These are phyloP conservation scores for Hirschfeldia incana DNA, from an alignment of 345 rosid species.

Conservation along the genomic window DNA sequence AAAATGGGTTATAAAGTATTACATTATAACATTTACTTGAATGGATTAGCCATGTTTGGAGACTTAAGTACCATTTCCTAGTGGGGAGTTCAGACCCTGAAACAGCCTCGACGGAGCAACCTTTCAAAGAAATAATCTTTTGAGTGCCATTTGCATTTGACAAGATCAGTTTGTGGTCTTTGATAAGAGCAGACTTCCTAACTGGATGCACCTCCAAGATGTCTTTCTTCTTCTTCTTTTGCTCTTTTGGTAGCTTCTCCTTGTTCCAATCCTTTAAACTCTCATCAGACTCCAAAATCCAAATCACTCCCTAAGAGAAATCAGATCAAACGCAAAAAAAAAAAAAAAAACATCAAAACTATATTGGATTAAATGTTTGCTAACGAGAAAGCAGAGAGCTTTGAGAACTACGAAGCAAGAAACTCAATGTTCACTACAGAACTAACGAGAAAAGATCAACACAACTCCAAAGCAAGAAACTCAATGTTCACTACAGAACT, in stretches of 20 bases:
- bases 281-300: constrained; percentile 75
- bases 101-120: constrained; percentile 74
- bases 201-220: constrained; percentile 68
- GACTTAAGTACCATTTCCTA: constrained; percentile 69
- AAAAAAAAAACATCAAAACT: background rate
- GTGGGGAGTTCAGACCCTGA: constrained; percentile 67
- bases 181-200: constrained; percentile 57
- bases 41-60: background rate
- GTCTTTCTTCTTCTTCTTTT: constrained; percentile 65
- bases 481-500: no score
- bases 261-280: constrained; percentile 43
- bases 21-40: background rate
- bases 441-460: no score
- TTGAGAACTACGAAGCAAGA: no score
- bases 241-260: constrained; percentile 54
- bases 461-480: no score
- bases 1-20: background rate
- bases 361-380: background rate
- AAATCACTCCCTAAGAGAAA: constrained; percentile 67
- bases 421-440: no score
- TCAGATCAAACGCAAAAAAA: background rate
- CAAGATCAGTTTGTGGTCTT: constrained; percentile 55
- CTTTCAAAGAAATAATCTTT: constrained; percentile 48
- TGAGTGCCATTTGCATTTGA: constrained; percentile 53
- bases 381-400: no score